Base-by-base conservation (phyloP, 345 rosid genomes). In the Pseudoturritis turrita region DNA sequence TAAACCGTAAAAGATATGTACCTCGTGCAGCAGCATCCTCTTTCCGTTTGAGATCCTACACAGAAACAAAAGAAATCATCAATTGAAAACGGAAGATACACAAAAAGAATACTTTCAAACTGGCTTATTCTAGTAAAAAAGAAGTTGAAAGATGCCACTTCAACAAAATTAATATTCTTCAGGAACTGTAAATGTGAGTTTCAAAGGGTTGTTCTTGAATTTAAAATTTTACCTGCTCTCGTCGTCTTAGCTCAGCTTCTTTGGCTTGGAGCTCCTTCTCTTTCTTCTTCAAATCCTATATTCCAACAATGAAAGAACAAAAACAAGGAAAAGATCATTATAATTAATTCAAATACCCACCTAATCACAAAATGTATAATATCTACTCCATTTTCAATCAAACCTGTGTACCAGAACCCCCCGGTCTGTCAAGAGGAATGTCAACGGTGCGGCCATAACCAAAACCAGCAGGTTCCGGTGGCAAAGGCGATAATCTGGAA, bases 21-120 rank as follows among this genome's bases (percentile, higher is more conserved):
- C 99, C 96, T 84, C 88, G 81, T 65, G 98, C 90, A 35, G 91
- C 90, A 75, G 98, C 99, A 71, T 96, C 97, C 83, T 96, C 98
- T 81, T 71, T 90, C 63, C 96, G 81, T 62, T 80, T 90, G 47
- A 96, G 81, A 12, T 88, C 99, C 99, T 96, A 76, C 54, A 79
- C 10, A 78, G 54, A 49, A 70, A 37, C 56, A 71, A 55, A 43
- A 57, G n/a, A 49, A 26, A 39, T 60, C 22, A 44, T 19, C 4
- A 29, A 8, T 1, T 12, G 23, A 15, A 59, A 59, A 52, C 6
- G 0, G 9, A 62, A 35, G 62, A 29, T 19, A 35, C 65, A 21
- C 33, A 61, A 19, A 60, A 23, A 53, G 19, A 60, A 22, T 0
- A 44, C 13, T n/a, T 37, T 18, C n/a, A 66, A 47, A 23, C 25